phyloP scores from a whole-genome alignment of 345 rosid genomes.

The Eucalyptus tenuipes region DNA sequence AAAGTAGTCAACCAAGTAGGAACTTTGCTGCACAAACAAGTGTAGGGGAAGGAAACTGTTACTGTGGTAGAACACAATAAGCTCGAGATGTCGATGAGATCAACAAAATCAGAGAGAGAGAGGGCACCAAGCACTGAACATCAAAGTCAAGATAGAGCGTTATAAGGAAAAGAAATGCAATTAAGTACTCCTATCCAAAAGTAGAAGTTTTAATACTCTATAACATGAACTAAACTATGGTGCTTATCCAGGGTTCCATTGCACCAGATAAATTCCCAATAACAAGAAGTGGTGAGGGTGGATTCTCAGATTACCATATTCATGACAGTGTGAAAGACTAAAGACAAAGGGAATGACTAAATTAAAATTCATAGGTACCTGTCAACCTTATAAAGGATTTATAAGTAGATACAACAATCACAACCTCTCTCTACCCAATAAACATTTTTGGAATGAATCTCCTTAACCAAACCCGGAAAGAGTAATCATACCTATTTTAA shows the following conservation, averaged over 20 bases:
- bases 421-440: not conserved
- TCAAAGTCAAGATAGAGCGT: not conserved
- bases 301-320: not conserved
- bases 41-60: not conserved
- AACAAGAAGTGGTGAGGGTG: not conserved
- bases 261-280: not conserved
- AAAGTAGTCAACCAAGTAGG: conserved; percentile 56
- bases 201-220: not conserved
- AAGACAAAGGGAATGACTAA: not conserved
- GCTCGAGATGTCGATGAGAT: not conserved
- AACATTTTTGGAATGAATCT: not conserved
- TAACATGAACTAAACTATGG: not conserved
- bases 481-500: not conserved
- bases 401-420: not conserved
- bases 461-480: not conserved
- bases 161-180: not conserved
- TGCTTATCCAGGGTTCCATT: not conserved
- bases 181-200: not conserved
- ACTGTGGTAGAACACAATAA: not conserved
- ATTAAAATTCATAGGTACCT: not conserved
- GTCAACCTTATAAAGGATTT: not conserved
- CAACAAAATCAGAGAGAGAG: not conserved
- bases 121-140: not conserved
- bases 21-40: conserved; percentile 38
- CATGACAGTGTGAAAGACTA: not conserved